Base-by-base conservation (phyloP, 1,284 basidiomycete species). In the Porodaedalea pini region DNA sequence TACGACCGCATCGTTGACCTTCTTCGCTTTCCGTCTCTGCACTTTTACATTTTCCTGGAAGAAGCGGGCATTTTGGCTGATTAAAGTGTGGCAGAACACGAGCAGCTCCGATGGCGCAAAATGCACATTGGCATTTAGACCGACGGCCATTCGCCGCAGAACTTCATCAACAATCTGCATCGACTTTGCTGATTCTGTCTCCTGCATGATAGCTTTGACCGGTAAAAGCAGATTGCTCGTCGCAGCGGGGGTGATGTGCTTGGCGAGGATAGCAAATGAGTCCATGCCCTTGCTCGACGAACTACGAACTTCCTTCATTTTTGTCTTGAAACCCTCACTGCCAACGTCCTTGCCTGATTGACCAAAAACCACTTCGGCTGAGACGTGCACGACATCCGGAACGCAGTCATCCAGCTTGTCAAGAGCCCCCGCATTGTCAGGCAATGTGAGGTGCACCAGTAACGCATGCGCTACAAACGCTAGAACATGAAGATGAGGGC, bases 351-450 rank as follows among this genome's bases (percentile, higher is more conserved):
- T 92, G 8, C 90, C 92, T 0, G 94, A 95, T 66, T 93, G 86
- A 13, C 96, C 96, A 68, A 98, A 98, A 54, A 98, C 82, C 57
- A 98, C 96, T 67, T 98, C 96, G 0, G 90, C 85, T 1, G 94
- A 87, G 34, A 98, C 76, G 65, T 90, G 82, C 0, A 90, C 86
- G 1, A 92, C 77, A 63, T 92, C 88, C 36, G 80, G 79, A 45
- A 95, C 86, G 60, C 89, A 88, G 17, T 81, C 79, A 65, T 97
- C 94, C 0, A 98, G 78, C 41, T 78, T 79, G 48, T 74, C 70
- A 66, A 94, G 90, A 0, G 66, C 63, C 53, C 58, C 69, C 2
- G 74, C 71, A 56, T 83, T 75, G 2, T 87, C 83, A 1, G 78
- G 75, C 0, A 80, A 75, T 0, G 92, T 94, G 51, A 92, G 81